phyloP scores from a whole-genome alignment of 2,329 filamentous ascomycete species.

The Botrytis byssoidea region DNA sequence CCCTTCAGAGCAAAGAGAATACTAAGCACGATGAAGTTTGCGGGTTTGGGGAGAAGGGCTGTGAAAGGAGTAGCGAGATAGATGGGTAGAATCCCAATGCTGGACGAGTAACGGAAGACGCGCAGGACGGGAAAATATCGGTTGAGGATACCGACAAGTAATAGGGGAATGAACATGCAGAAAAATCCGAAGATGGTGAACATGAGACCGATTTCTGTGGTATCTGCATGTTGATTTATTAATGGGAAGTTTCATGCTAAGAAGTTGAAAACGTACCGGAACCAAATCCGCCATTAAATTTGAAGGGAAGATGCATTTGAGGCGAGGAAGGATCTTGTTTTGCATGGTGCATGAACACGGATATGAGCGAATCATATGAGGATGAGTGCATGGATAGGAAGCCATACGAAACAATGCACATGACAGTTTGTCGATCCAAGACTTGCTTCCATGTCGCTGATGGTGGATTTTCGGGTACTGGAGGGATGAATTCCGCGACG shows the following conservation, averaged over 20 bases:
- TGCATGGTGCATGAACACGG: background rate
- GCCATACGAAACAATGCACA: slow-evolving; percentile 12
- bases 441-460: background rate
- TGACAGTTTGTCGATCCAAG: background rate
- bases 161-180: slow-evolving; percentile 5
- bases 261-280: background rate
- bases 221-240: background rate
- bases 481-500: background rate
- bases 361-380: slow-evolving; percentile 5
- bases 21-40: slow-evolving; percentile 1
- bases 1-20: background rate
- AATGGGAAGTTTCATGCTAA: background rate
- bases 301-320: background rate
- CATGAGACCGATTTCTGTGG: slow-evolving; percentile 12
- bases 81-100: background rate
- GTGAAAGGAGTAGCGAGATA: slow-evolving; percentile 13
- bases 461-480: background rate
- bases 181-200: slow-evolving; percentile 13
- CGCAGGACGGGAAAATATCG: background rate
- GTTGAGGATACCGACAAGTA: background rate
- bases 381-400: background rate
- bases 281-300: slow-evolving; percentile 8
- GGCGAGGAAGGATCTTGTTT: background rate
- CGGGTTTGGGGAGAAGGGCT: background rate
- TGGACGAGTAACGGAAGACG: background rate